phyloP scores from a whole-genome alignment of 140 eudicot species.

The Bidens hawaiensis region DNA sequence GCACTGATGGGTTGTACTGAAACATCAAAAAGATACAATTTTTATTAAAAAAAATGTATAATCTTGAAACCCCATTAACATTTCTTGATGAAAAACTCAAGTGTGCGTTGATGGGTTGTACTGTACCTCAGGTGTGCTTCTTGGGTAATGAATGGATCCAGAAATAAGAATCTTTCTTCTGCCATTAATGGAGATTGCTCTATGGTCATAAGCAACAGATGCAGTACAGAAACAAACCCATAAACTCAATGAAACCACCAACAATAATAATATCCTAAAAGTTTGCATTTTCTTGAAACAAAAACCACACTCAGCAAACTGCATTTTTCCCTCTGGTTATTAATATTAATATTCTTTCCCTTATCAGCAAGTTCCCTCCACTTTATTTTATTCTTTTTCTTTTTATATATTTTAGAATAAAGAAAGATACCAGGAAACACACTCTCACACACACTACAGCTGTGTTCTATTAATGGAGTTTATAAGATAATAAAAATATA shows the following conservation, averaged over 20 bases:
- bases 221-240: constrained; percentile 44
- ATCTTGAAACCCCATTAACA: too few species aligned
- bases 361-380: constrained; percentile 30
- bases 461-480: constrained; percentile 31
- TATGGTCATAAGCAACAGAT: constrained; percentile 70
- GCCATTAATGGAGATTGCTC: constrained; percentile 75
- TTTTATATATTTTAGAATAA: constrained; percentile 10
- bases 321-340: constrained; percentile 4
- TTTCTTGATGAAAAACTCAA: too few species aligned
- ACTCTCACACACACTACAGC: constrained; percentile 32
- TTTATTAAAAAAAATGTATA: too few species aligned
- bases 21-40: too few species aligned
- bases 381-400: constrained; percentile 38
- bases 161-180: constrained; percentile 81
- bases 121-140: constrained; percentile 96
- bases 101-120: neutral
- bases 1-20: constrained; percentile 3
- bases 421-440: constrained; percentile 33
- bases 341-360: constrained; percentile 21
- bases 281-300: constrained; percentile 25
- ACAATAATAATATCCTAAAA: neutral
- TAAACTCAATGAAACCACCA: constrained; percentile 33
- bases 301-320: constrained; percentile 18
- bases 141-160: constrained; percentile 97
- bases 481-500: neutral